Percentiles rank a stretch among this genome's conserved stretches.
Evolutionary conservation across 2,329 filamentous ascomycete genomes (phyloP).

Genomic region (Ceratocystis albifundus): DNA sequence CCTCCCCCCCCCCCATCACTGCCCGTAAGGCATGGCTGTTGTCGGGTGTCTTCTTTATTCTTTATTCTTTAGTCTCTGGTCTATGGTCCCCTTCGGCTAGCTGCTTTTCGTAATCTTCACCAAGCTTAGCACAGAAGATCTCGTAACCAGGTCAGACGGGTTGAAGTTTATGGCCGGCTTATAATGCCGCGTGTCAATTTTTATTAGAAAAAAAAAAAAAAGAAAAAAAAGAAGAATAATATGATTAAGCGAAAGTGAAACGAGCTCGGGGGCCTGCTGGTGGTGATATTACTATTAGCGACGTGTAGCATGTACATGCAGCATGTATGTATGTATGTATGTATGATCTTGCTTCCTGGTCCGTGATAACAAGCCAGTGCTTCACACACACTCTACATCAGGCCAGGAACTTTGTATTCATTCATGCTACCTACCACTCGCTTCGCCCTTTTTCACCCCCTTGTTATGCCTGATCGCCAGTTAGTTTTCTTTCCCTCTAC

Average conservation of each 20-base stretch:
- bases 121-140: background rate
- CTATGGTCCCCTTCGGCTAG: background rate
- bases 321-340: too few species aligned
- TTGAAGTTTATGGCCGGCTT: background rate
- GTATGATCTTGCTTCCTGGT: too few species aligned
- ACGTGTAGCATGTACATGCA: too few species aligned
- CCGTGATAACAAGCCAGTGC: too few species aligned
- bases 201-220: background rate
- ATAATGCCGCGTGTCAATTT: background rate
- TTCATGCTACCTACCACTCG: background rate
- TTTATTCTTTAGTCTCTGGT: background rate
- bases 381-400: background rate
- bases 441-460: background rate
- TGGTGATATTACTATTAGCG: too few species aligned
- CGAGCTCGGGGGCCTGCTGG: too few species aligned
- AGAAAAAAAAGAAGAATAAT: too few species aligned
- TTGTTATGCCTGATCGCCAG: background rate
- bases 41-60: background rate
- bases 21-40: background rate
- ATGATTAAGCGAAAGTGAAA: too few species aligned
- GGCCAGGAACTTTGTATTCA: background rate
- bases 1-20: too few species aligned
- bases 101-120: slow-evolving; percentile 1
- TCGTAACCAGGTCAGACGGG: background rate
- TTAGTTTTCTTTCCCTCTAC: background rate